phyloP scores from a whole-genome alignment of 345 rosid species.

The Chamaenerion angustifolium region DNA sequence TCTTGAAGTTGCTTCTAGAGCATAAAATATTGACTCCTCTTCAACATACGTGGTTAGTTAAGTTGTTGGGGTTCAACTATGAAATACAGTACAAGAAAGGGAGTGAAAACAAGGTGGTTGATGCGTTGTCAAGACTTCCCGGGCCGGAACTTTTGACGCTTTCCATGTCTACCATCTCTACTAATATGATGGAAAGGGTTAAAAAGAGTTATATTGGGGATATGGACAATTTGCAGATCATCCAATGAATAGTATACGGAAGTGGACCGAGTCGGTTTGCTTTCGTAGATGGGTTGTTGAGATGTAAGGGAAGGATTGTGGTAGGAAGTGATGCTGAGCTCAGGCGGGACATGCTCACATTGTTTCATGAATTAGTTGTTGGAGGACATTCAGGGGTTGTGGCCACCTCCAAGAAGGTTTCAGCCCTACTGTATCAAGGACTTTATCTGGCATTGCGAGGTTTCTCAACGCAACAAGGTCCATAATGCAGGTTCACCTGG shows the following conservation, averaged over 20 bases:
- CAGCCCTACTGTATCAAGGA: neutral
- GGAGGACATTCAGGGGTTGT: too few relatives aligned
- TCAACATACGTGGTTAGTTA: neutral
- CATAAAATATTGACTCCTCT: too few relatives aligned
- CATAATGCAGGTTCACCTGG: too few relatives aligned
- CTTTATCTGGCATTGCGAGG: neutral
- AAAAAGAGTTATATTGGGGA: neutral
- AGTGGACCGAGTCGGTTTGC: neutral
- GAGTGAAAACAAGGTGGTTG: neutral
- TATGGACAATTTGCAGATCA: too few relatives aligned
- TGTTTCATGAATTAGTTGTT: too few relatives aligned
- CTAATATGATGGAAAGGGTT: neutral
- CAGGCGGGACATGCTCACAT: too few relatives aligned
- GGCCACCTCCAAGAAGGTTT: too few relatives aligned
- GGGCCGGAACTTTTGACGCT: neutral
- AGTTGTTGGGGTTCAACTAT: slow-evolving; percentile 2
- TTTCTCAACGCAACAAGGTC: too few relatives aligned
- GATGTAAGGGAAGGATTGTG: neutral
- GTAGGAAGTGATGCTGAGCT: too few relatives aligned
- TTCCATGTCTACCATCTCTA: neutral
- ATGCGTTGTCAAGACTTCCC: neutral
- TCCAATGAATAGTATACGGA: neutral
- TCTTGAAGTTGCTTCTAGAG: too few relatives aligned
- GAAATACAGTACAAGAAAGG: neutral
- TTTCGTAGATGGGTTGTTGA: neutral